These are phyloP conservation scores for Xanthoparmelia taractica DNA, from an alignment of 495 filamentous ascomycete genomes.

Conservation along the genomic window DNA sequence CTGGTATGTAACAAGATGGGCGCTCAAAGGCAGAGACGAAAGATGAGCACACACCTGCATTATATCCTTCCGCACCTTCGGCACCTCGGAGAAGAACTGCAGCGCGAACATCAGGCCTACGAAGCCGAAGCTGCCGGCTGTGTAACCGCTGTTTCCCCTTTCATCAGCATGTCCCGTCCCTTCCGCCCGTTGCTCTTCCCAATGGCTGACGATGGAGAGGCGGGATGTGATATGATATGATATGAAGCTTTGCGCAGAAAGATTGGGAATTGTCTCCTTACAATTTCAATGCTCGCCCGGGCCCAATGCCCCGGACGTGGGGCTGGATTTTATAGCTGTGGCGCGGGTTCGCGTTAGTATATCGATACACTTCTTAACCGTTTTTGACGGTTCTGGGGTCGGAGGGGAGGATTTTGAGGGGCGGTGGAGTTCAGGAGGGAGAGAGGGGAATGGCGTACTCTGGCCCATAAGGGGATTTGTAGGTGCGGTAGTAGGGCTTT, in stretches of 20 bases:
- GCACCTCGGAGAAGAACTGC: constrained; percentile 65
- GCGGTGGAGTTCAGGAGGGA: no score
- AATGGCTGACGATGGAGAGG: no score
- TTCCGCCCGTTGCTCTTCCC: no score
- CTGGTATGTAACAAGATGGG: no score
- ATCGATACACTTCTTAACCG: constrained; percentile 11
- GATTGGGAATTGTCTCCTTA: constrained; percentile 30
- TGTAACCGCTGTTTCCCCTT: constrained; percentile 40
- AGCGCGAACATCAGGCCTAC: constrained; percentile 55
- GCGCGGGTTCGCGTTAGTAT: background rate
- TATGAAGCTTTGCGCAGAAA: background rate
- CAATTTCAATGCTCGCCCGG: constrained; percentile 39
- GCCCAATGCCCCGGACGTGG: constrained; percentile 46
- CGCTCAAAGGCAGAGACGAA: background rate
- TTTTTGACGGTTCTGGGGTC: no score
- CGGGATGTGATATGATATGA: no score
- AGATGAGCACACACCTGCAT: constrained; percentile 33
- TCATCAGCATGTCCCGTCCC: background rate
- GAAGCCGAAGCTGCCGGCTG: constrained; percentile 52
- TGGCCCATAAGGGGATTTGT: constrained; percentile 40
- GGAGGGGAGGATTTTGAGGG: background rate
- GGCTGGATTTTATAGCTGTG: constrained; percentile 45
- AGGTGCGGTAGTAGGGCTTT: constrained; percentile 32
- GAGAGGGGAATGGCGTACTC: constrained; percentile 27
- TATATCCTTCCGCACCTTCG: constrained; percentile 60